Evolutionary conservation across 2,329 filamentous ascomycete genomes (phyloP), one percentile per base, ranked within the genome.

Genomic region (Cladophialophora immunda): DNA sequence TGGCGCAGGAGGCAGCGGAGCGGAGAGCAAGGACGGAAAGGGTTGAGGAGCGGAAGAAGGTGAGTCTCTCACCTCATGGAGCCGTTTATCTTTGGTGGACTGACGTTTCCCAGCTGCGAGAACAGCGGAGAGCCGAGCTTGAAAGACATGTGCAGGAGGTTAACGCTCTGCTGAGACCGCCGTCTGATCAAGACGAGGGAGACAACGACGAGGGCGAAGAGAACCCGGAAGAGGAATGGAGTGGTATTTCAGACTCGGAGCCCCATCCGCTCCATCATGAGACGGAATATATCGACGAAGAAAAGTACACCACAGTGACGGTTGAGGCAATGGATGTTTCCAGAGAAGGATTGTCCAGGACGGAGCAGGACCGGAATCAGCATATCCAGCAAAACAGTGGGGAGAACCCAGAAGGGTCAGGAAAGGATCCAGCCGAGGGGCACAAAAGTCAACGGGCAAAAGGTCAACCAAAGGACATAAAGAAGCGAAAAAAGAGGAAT

Each of bases 271-370:
- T 95, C 53, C 89, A 96, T 76, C 89, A 92, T 72, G 92, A 97
- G 77, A 93, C 94, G 72, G 93, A 98, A 78, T 99, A 97, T 80
- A 87, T 97, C 71, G 95, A 99, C 78, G 95, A 98, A 78, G 94
- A 97, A 78, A 92, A 91, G 76, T 97, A 93, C 78, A 98, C 95
- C 0, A 97, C 93, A 0, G 95, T 99, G 29, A 97, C 92, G 0
- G 89, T 99, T 1, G 94, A 97, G 77, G 90, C 92, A 11, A 93
- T 99, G 72, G 90, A 90, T 69, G 86, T 96, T 17, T 90, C 91
- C 13, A 87, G 88, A 71, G 88, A 93, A 63, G 92, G 92, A 0
- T 81, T 96, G 56, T 84, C 87, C 65, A 89, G 86, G 73, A 82
- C 84, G 8, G 72, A 71, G 4, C 71, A 75, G 22, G 62, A 70